Base-by-base conservation (phyloP, 169 alveolate species). In the Eimeria tenella region DNA sequence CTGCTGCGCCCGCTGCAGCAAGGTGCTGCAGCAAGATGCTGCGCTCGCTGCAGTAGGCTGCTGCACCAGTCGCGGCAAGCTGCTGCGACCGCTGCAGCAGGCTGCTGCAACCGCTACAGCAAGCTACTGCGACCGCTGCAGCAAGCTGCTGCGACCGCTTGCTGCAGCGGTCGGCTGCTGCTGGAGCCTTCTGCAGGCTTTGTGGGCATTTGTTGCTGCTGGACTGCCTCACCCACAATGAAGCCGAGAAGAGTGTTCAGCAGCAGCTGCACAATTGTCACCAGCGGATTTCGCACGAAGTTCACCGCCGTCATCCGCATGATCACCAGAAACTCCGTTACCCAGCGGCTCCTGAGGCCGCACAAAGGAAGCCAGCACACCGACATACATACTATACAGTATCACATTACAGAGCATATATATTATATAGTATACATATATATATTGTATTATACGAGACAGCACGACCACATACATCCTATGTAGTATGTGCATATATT, bases 201-300 rank as follows among this genome's bases (percentile, higher is more conserved):
- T 58, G 68, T 58, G 68, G 11, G 68, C 68, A 11, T 58, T 31
- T 31, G 42, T 31, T 31, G 42, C 42, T 31, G 42, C 42, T 31
- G 42, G 42, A 2, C 42, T 23, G 79, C 19, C 91, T 9, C 53
- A 83, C 91, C 91, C 4, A 62, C 21, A 17, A 83, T 60, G 11
- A 83, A 4, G 77, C 91, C 91, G 21, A 83, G 58, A 42, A 60
- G 25, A 11, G 60, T 8, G 60, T 83, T 83, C 62, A 83, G 77
- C 5, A 23, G 25, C 60, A 83, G 74, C 17, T 83, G 91, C 21
- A 83, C 91, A 23, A 83, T 25, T 6, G 91, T 23, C 8, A 50
- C 60, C 63, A 83, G 50, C 4, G 91, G 91, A 17, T 83, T 83
- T 25, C 91, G 65, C 55, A 83, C 25, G 42, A 55, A 56, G 42